Percentiles rank a stretch among this genome's conserved stretches.
These are phyloP conservation scores for Lipomyces starkeyi DNA, from an alignment of 805 yeast genomes.

Conservation along the genomic window DNA sequence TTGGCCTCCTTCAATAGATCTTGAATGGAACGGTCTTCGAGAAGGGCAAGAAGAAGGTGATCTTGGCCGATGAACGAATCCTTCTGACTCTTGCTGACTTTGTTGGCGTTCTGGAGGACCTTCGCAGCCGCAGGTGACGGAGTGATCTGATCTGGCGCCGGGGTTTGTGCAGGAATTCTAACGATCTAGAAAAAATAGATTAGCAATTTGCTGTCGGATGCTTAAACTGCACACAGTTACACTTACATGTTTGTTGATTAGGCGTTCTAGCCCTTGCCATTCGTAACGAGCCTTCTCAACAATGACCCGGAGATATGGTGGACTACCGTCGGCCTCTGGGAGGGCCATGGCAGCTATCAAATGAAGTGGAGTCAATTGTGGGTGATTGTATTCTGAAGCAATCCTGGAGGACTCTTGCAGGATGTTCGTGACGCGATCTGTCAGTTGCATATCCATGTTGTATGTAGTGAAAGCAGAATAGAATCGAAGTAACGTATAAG, in stretches of 20 bases:
- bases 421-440: conserved; percentile 89
- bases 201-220: too few species aligned
- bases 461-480: not conserved
- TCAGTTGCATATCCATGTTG: conserved; percentile 60
- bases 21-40: conserved; percentile 77
- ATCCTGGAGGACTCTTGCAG: conserved; percentile 79
- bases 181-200: conserved; percentile 60
- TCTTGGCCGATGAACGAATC: conserved; percentile 94
- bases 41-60: conserved; percentile 81
- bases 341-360: conserved; percentile 87
- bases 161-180: conserved; percentile 83
- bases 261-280: conserved; percentile 77
- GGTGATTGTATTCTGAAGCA: conserved; percentile 83
- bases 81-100: conserved; percentile 84
- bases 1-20: conserved; percentile 72
- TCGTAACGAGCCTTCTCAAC: conserved; percentile 88
- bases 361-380: conserved; percentile 87
- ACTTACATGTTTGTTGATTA: conserved; percentile 62
- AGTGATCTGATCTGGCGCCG: conserved; percentile 82
- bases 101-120: conserved; percentile 73
- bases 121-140: conserved; percentile 79
- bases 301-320: conserved; percentile 77
- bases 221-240: not conserved
- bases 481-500: not conserved
- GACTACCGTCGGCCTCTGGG: conserved; percentile 59